A percentile compares a stretch with the other conserved stretches of the same genome.
Conservation (phyloP, 2,329 filamentous ascomycete genomes). For the Pseudocercospora macadamiae region DNA sequence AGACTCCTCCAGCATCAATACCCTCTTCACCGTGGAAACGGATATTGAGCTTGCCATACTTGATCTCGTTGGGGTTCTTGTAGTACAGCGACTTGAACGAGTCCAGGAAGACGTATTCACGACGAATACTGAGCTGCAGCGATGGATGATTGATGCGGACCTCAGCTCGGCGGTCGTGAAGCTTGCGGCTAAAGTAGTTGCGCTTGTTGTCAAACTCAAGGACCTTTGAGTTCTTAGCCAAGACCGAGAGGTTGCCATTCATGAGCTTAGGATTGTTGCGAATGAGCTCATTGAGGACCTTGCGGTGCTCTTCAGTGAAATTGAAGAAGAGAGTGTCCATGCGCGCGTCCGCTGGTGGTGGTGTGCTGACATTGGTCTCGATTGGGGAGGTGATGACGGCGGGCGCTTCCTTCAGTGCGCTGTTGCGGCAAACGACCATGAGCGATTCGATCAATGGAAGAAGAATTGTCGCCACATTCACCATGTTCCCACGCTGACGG, state of each 20-base stretch:
- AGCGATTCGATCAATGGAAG: conserved; percentile 92
- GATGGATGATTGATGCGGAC: conserved; percentile 73
- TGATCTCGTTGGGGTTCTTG: conserved; percentile 96
- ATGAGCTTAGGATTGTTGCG: conserved; percentile 96
- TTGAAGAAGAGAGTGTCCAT: conserved; percentile 94
- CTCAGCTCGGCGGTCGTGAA: conserved; percentile 75
- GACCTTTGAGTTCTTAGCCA: conserved; percentile 98
- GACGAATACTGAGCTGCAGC: conserved; percentile 84
- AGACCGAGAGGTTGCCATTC: conserved; percentile 93
- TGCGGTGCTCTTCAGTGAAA: conserved; percentile 96
- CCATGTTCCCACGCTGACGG: conserved; percentile 88
- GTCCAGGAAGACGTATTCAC: conserved; percentile 95
- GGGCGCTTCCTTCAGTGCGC: conserved; percentile 70
- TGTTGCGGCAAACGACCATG: conserved; percentile 99
- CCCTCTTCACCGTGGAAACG: conserved; percentile 97
- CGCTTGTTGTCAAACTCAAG: conserved; percentile 99
- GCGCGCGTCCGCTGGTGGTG: conserved; percentile 74
- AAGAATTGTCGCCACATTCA: conserved; percentile 95
- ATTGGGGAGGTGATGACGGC: conserved; percentile 52
- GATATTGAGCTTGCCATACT: conserved; percentile 97
- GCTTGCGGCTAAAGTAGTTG: conserved; percentile 94
- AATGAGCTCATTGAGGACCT: conserved; percentile 96
- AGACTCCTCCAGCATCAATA: conserved; percentile 95
- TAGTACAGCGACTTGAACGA: conserved; percentile 98
- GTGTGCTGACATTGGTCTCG: conserved; percentile 65